A percentile compares a stretch with the other conserved stretches of the same genome.
These are phyloP conservation scores for Salvia splendens DNA, from an alignment of 257 asterid species.

Conservation along the genomic window DNA sequence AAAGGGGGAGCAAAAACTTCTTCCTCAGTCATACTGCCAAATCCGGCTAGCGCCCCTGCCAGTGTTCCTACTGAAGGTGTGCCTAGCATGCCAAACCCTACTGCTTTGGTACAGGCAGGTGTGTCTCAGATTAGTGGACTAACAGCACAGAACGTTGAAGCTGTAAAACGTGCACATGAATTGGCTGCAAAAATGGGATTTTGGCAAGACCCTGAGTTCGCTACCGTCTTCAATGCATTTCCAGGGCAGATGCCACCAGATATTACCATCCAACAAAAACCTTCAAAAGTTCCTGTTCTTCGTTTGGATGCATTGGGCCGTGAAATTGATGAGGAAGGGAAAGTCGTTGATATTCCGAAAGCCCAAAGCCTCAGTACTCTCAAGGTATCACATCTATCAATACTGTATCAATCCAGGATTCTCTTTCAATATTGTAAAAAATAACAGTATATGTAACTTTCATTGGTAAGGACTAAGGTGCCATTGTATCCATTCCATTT, in stretches of 20 bases:
- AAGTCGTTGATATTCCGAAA: slow-evolving; percentile 76
- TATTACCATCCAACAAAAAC: slow-evolving; percentile 77
- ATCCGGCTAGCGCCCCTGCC: slow-evolving; percentile 33
- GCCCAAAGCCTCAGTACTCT: slow-evolving; percentile 81
- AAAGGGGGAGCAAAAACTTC: slow-evolving; percentile 42
- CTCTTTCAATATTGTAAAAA: background rate
- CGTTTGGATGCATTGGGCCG: slow-evolving; percentile 95
- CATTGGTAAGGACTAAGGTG: background rate
- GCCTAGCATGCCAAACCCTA: slow-evolving; percentile 40
- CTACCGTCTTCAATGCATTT: slow-evolving; percentile 80
- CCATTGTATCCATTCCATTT: background rate
- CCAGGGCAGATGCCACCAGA: slow-evolving; percentile 89
- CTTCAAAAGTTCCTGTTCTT: slow-evolving; percentile 88
- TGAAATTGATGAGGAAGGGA: slow-evolving; percentile 94
- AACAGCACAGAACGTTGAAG: slow-evolving; percentile 74
- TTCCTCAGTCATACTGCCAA: slow-evolving; percentile 42
- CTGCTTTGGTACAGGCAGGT: slow-evolving; percentile 45
- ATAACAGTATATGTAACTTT: background rate
- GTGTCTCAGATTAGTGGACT: slow-evolving; percentile 74
- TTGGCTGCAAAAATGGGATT: slow-evolving; percentile 93
- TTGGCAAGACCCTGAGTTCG: slow-evolving; percentile 88
- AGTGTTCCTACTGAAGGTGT: slow-evolving; percentile 37
- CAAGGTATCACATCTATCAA: slow-evolving; percentile 53
- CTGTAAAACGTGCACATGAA: slow-evolving; percentile 89
- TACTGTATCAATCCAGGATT: background rate